These are phyloP conservation scores for Carex scoparia DNA, from an alignment of 176 grass and related monocot species.

Conservation along the genomic window DNA sequence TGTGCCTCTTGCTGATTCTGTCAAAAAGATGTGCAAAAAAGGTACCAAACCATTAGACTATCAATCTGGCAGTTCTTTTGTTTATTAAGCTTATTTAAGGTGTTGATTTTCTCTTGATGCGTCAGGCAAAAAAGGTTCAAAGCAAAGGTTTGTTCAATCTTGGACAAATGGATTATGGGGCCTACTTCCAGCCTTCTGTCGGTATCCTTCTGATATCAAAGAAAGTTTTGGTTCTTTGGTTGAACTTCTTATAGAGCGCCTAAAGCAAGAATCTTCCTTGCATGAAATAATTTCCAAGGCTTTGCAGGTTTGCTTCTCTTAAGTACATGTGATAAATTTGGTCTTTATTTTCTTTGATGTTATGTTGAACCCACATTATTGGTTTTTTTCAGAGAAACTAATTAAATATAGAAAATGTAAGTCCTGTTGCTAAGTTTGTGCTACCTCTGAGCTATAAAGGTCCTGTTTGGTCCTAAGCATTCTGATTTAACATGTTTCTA, in stretches of 20 bases:
- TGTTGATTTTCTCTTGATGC: conserved; percentile 31
- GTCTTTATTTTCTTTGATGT: conserved; percentile 1
- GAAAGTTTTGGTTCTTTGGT: conserved; percentile 55
- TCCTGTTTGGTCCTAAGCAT: not conserved
- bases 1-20: conserved; percentile 54
- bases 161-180: conserved; percentile 59
- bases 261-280: conserved; percentile 43
- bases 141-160: conserved; percentile 37
- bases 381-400: not conserved
- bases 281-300: conserved; percentile 58
- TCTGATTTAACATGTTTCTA: not conserved
- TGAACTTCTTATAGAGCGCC: conserved; percentile 54
- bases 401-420: not conserved
- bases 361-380: not conserved
- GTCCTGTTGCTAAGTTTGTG: not conserved
- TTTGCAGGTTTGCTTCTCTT: conserved; percentile 53
- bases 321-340: conserved; percentile 19
- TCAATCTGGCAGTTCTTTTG: not conserved
- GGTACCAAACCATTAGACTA: conserved; percentile 36
- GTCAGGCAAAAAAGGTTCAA: conserved; percentile 58
- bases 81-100: conserved; percentile 9
- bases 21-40: conserved; percentile 43
- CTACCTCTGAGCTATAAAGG: not conserved
- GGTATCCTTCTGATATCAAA: conserved; percentile 50
- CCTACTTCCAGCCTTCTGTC: conserved; percentile 89